Conservation (phyloP, 2,329 filamentous ascomycete genomes). For the Aspergillus sp. region DNA sequence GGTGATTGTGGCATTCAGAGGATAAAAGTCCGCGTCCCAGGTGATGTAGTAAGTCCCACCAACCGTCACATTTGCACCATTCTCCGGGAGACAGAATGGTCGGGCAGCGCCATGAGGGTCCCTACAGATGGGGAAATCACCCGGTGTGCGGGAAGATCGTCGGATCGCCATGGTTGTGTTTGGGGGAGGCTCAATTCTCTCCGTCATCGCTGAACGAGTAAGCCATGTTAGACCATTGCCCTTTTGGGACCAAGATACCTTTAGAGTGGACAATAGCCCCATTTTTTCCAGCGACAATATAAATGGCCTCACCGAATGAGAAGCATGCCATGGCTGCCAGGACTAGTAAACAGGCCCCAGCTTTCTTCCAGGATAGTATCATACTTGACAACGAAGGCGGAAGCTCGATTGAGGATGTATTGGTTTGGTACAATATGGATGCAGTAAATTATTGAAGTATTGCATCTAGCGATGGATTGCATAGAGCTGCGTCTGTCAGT, state of each 20-base stretch:
- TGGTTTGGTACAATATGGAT: neutral
- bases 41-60: conserved; percentile 44
- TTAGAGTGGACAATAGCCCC: neutral
- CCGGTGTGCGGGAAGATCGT: conserved; percentile 13
- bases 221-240: neutral
- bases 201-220: neutral
- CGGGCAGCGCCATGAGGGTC: conserved; percentile 21
- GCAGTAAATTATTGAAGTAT: neutral
- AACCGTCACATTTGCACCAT: conserved; percentile 37
- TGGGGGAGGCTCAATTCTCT: conserved; percentile 6
- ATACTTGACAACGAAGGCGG: neutral
- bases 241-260: no score
- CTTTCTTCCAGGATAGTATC: neutral
- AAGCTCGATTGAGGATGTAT: neutral
- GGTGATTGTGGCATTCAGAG: conserved; percentile 33
- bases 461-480: neutral
- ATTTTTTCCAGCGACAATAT: neutral
- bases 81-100: conserved; percentile 40
- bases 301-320: neutral
- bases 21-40: conserved; percentile 39
- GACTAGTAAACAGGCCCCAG: neutral
- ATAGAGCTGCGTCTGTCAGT: neutral
- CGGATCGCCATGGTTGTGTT: conserved; percentile 4
- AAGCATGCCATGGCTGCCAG: neutral
- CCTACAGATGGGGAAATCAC: conserved; percentile 36